These are phyloP conservation scores for Colletotrichum limetticola DNA, from an alignment of 2,329 filamentous ascomycete genomes.

Conservation along the genomic window DNA sequence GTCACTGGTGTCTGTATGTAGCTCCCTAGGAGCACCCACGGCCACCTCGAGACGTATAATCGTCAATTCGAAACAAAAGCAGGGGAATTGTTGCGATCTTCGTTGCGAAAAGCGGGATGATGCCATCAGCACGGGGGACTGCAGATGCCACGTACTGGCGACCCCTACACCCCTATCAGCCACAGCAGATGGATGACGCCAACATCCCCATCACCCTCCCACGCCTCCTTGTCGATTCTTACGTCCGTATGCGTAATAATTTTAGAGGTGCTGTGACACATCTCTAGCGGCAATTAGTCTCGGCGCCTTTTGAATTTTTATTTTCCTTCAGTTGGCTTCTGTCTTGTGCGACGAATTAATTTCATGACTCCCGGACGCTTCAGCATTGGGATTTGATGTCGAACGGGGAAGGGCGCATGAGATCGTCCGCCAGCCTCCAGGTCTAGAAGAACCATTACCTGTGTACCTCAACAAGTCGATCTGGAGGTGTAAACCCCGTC, in stretches of 20 bases:
- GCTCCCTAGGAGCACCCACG: no score
- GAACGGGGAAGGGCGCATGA: background rate
- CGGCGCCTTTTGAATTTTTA: background rate
- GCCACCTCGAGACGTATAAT: background rate
- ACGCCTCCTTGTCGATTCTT: background rate
- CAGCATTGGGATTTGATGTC: background rate
- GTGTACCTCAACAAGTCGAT: background rate
- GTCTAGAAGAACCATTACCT: background rate
- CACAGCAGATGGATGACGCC: constrained; percentile 1
- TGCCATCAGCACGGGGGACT: background rate
- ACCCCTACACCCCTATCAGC: background rate
- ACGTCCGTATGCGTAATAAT: background rate
- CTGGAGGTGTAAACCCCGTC: background rate
- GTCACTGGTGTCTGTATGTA: no score
- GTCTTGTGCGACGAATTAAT: background rate
- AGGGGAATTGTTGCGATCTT: background rate
- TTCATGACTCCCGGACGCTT: background rate
- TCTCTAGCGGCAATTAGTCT: background rate
- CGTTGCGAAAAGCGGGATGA: background rate
- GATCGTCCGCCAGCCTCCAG: background rate
- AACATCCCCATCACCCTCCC: background rate
- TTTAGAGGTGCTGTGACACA: background rate
- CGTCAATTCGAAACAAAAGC: constrained; percentile 10
- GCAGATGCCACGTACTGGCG: background rate
- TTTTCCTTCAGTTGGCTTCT: background rate